Base-by-base conservation (phyloP, 2,329 filamentous ascomycete genomes). In the Ampelomyces quisqualis region DNA sequence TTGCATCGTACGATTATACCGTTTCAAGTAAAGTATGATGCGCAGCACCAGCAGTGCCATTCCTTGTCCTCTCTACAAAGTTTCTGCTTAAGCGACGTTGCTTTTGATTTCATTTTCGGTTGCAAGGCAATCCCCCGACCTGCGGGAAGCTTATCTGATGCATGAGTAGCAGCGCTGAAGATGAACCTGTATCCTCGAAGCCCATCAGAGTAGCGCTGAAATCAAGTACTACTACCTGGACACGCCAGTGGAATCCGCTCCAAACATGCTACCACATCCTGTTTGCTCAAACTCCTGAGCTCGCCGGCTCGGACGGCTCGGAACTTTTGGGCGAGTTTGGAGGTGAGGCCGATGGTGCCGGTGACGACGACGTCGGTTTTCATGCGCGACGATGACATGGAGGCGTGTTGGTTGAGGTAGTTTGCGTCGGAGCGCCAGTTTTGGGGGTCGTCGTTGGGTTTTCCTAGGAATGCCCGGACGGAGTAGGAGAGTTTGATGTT, bases 401-500 rank as follows among this genome's bases (percentile, higher is more conserved):
- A 57, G 2, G 62, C 55, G 22, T 71, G 61, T 24, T 69, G 69
- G 20, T 71, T 70, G 15, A 74, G 62, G 21, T 71, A 69, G 33
- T 70, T 70, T 17, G 59, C 54, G 39, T 70, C 68, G 1, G 62
- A 66, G 5, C 64, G 51, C 66, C 71, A 64, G 6, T 60, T 47
- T 9, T 45, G 49, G 1, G 60, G 57, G 28, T 64, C 53, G 2
- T 40, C 19, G 29, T 51, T 42, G 0, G 59, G 59, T 5, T 50
- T 52, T 10, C 62, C 62, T 14, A 65, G 46, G 53, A 65, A 65
- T 11, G 52, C 54, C n/a, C 60, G 57, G 10, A 65, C 60, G 2
- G 57, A 55, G 40, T 64, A 65, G 1, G 59, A 62, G 23, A 60
- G 55, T 15, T 60, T 47, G 9, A 65, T 64, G 38, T 64, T 59